Percentiles rank a stretch among this genome's conserved stretches.
Evolutionary conservation across 345 rosid genomes (phyloP).

Genomic region (Citrus sp.): DNA sequence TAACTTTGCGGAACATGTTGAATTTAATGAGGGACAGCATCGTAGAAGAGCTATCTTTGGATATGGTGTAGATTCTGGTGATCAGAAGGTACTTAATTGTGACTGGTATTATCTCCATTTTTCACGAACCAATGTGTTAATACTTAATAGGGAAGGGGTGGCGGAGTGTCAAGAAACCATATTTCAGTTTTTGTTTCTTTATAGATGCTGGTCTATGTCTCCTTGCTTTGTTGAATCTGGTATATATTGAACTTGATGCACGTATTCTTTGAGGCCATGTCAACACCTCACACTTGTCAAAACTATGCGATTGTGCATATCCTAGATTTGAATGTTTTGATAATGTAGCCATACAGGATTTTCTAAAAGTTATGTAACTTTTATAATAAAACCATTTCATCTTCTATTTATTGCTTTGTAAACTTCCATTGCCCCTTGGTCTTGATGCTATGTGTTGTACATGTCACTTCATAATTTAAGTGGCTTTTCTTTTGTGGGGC

Average conservation of each 20-base stretch:
- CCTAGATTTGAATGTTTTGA: neutral
- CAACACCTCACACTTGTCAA: neutral
- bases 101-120: too few species aligned
- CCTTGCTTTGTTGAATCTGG: neutral
- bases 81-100: conserved; percentile 32
- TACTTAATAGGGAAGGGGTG: too few species aligned
- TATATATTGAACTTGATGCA: neutral
- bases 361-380: neutral
- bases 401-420: neutral
- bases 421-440: neutral
- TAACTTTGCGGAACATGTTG: conserved; percentile 43
- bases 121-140: too few species aligned
- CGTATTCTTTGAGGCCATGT: neutral
- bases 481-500: neutral
- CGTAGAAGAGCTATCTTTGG: conserved; percentile 77
- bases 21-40: conserved; percentile 62
- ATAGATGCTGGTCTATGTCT: neutral
- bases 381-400: neutral
- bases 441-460: neutral
- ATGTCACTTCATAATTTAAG: neutral
- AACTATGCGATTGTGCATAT: neutral
- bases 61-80: conserved; percentile 33
- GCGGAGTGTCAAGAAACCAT: neutral
- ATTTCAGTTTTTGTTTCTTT: neutral
- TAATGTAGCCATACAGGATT: neutral